A percentile compares a stretch with the other conserved stretches of the same genome.
Evolutionary conservation across 2,329 filamentous ascomycete species (phyloP).

Genomic region (Acrocalymma vagum): DNA sequence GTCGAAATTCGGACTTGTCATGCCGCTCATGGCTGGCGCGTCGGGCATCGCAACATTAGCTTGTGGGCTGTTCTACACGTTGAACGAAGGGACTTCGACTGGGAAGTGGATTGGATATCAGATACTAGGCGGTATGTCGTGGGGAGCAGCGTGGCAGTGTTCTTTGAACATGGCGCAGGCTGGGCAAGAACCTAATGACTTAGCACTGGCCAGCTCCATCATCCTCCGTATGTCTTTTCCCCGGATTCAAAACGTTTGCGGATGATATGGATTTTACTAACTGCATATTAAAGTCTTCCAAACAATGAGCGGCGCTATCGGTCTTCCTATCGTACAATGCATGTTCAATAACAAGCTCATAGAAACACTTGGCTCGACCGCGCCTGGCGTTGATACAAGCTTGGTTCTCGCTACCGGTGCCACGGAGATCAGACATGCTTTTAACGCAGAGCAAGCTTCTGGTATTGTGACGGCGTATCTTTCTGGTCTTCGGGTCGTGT

Average conservation of each 20-base stretch:
- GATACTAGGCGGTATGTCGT: conserved; percentile 1
- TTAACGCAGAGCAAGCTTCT: conserved; percentile 8
- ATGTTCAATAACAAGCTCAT: too few relatives aligned
- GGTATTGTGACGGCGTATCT: conserved; percentile 18
- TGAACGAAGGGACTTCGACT: conserved; percentile 42
- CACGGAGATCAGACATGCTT: conserved; percentile 42
- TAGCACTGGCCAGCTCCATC: conserved; percentile 10
- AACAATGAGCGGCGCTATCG: conserved; percentile 49
- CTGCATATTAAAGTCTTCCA: conserved; percentile 36
- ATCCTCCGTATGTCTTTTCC: conserved; percentile 10
- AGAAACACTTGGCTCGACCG: conserved; percentile 28
- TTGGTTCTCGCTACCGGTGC: conserved; percentile 50
- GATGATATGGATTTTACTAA: background rate
- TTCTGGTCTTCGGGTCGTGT: conserved; percentile 14
- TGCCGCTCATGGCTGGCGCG: conserved; percentile 43
- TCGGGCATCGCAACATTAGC: conserved; percentile 39
- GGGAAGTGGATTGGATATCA: conserved; percentile 58
- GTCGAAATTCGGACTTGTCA: conserved; percentile 33
- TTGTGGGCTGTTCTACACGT: conserved; percentile 53
- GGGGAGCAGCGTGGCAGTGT: background rate
- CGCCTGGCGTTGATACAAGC: conserved; percentile 40
- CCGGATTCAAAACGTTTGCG: background rate
- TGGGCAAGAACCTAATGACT: conserved; percentile 1
- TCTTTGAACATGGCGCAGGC: conserved; percentile 8
- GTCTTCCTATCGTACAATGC: too few relatives aligned